Evolutionary conservation across 2,329 filamentous ascomycete species (phyloP).

Genomic region (Penicillium sp.): DNA sequence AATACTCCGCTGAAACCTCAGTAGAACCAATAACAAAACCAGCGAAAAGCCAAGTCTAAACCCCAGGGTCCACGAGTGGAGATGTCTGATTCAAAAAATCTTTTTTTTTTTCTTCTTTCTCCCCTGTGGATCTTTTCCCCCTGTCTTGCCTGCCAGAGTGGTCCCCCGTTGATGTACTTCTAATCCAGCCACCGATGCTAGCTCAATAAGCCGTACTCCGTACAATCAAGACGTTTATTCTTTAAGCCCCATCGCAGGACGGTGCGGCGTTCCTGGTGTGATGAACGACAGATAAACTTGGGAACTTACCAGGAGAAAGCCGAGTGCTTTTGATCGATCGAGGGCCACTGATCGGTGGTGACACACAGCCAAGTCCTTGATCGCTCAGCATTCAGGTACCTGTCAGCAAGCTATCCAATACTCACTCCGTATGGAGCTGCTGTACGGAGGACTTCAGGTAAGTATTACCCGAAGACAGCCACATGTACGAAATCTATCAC

Average conservation of each 20-base stretch:
- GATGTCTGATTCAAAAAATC: background rate
- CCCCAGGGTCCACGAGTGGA: slow-evolving; percentile 1
- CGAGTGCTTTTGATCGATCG: slow-evolving; percentile 6
- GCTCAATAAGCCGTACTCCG: background rate
- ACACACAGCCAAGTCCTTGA: slow-evolving; percentile 2
- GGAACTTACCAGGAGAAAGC: background rate
- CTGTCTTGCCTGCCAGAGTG: slow-evolving; percentile 1
- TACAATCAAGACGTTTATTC: no score
- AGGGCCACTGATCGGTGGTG: slow-evolving; percentile 3
- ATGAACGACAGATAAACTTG: background rate
- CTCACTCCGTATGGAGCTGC: background rate
- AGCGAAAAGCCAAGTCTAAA: background rate
- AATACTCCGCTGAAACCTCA: background rate
- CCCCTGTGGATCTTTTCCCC: slow-evolving; percentile 3
- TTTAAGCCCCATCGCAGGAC: background rate
- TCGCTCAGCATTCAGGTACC: background rate
- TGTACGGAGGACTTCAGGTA: background rate
- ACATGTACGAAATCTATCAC: background rate
- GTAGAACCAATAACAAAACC: background rate
- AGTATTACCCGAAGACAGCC: background rate
- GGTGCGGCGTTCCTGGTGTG: background rate
- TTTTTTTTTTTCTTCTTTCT: background rate
- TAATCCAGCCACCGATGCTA: background rate
- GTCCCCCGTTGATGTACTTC: background rate
- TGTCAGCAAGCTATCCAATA: background rate